These are phyloP conservation scores for cucumber (Cucumis sativus) DNA, from an alignment of 306 rosid species.

Conservation along the genomic window DNA sequence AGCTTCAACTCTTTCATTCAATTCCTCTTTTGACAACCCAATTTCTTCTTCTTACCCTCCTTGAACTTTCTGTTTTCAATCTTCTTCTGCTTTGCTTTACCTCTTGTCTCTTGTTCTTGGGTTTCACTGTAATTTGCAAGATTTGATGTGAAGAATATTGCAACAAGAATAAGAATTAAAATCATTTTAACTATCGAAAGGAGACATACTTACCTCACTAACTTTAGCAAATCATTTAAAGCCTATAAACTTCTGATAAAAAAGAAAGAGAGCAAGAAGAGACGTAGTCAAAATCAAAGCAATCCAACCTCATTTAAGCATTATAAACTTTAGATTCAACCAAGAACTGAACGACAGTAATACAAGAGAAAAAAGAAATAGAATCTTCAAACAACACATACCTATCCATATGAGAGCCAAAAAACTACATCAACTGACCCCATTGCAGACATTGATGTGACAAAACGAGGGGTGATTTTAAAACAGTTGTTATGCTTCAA, in stretches of 20 bases:
- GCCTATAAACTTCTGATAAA: no score
- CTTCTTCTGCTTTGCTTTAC: constrained; percentile 5
- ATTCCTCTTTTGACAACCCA: constrained; percentile 62
- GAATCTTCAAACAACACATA: not conserved
- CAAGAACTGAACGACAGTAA: not conserved
- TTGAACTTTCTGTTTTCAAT: constrained; percentile 7
- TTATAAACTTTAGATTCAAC: not conserved
- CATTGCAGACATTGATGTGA: constrained; percentile 58
- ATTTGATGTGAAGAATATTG: constrained; percentile 61
- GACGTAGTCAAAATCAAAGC: not conserved
- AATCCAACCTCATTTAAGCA: not conserved
- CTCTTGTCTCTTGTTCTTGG: not conserved
- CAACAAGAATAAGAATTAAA: constrained; percentile 57
- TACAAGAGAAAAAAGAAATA: not conserved
- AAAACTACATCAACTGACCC: constrained; percentile 62
- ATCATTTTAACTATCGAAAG: not conserved
- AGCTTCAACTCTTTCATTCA: constrained; percentile 89
- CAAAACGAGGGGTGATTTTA: constrained; percentile 76
- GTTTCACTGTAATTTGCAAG: not conserved
- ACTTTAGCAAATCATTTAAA: no score
- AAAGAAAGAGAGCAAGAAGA: not conserved
- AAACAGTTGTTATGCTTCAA: constrained; percentile 1
- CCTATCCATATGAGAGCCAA: constrained; percentile 55
- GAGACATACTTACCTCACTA: no score
- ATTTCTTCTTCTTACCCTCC: constrained; percentile 15